Percentiles rank a stretch among this genome's conserved stretches.
These are phyloP conservation scores for Periconia sp. DNA, from an alignment of 2,329 filamentous ascomycete genomes.

Conservation along the genomic window DNA sequence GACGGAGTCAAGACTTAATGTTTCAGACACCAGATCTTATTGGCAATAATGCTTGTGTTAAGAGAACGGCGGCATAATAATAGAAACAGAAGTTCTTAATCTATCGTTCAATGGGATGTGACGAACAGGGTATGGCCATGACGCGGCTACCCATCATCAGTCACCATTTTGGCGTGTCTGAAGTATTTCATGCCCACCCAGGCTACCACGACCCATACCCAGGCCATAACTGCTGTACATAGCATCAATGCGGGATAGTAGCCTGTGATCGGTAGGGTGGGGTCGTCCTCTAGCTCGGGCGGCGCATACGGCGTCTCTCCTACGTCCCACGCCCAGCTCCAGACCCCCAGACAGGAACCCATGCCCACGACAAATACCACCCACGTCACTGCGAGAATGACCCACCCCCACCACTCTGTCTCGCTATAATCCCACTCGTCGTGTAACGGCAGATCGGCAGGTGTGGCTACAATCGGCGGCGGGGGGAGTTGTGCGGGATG, in stretches of 20 bases:
- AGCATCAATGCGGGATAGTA: constrained; percentile 97
- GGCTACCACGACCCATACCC: constrained; percentile 97
- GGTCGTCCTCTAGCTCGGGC: constrained; percentile 92
- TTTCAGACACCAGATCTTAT: constrained; percentile 40
- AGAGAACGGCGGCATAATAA: constrained; percentile 25
- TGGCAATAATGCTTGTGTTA: constrained; percentile 29
- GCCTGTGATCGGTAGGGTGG: constrained; percentile 90
- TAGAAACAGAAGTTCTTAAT: constrained; percentile 23
- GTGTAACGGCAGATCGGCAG: constrained; percentile 31
- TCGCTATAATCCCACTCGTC: constrained; percentile 89
- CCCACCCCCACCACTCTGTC: constrained; percentile 98
- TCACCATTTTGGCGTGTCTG: constrained; percentile 89
- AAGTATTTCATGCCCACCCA: constrained; percentile 99
- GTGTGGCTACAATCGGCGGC: constrained; percentile 27
- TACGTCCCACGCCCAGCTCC: constrained; percentile 99
- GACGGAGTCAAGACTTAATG: constrained; percentile 33
- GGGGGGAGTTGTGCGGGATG: constrained; percentile 32
- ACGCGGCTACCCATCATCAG: constrained; percentile 53
- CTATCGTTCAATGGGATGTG: constrained; percentile 14
- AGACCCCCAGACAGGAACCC: constrained; percentile 92
- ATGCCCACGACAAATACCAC: constrained; percentile 95
- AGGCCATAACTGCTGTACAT: constrained; percentile 93
- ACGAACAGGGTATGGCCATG: constrained; percentile 1
- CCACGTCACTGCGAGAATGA: constrained; percentile 90
- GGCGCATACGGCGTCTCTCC: constrained; percentile 95